phyloP scores from a whole-genome alignment of 305 asterid species.

The Fraxinus nigra region DNA sequence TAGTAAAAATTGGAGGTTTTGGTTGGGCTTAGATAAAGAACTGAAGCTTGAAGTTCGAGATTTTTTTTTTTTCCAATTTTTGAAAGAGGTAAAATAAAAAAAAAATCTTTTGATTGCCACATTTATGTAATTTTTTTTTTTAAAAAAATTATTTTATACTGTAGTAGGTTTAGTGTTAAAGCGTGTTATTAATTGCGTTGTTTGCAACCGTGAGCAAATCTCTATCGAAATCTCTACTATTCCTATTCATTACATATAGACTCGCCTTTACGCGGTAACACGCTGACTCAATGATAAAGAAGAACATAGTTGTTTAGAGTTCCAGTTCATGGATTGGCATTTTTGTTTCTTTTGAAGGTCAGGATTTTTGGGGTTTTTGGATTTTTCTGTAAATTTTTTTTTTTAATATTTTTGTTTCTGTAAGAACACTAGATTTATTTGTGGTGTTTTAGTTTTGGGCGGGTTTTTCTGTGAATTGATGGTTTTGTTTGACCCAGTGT shows the following conservation, averaged over 20 bases:
- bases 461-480: not conserved
- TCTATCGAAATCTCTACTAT: not conserved
- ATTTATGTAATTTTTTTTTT: not conserved
- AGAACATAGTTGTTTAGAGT: not conserved
- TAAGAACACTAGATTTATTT: not conserved
- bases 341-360: not conserved
- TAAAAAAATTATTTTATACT: not conserved
- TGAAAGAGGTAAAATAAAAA: not conserved
- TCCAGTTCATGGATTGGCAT: not conserved
- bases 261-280: not conserved
- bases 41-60: not conserved
- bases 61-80: not conserved
- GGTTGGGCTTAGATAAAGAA: not conserved
- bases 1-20: not conserved
- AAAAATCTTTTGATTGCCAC: not conserved
- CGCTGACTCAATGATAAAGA: not conserved
- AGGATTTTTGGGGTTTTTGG: not conserved
- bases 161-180: not conserved
- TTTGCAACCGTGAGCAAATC: not conserved
- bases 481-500: not conserved
- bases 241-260: not conserved
- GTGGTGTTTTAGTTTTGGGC: not conserved
- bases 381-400: not conserved
- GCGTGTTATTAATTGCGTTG: not conserved
- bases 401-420: not conserved